Evolutionary conservation across 192 early-diverging fungal species (phyloP).

Genomic region (Geranomyces variabilis): DNA sequence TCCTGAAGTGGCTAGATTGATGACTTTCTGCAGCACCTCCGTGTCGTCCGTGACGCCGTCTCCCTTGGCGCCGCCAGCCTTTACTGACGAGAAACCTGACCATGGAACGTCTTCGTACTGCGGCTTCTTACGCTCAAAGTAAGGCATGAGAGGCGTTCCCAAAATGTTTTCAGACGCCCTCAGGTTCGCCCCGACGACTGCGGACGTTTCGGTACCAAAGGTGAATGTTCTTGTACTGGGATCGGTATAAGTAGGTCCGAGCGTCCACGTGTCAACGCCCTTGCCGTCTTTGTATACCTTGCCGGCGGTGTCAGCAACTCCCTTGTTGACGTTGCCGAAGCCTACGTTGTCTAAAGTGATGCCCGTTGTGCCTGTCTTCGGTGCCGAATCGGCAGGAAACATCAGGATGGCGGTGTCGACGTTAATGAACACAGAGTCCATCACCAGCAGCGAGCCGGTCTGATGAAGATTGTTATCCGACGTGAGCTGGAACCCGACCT

Average conservation of each 20-base stretch:
- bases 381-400: neutral
- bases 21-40: conserved; percentile 39
- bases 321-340: conserved; percentile 32
- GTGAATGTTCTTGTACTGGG: no score
- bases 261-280: no score
- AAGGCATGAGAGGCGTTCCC: no score
- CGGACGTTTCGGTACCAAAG: no score
- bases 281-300: no score
- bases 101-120: conserved; percentile 39
- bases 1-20: conserved; percentile 1
- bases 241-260: no score
- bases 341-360: conserved; percentile 50
- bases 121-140: conserved; percentile 40
- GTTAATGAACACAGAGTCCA: conserved; percentile 42
- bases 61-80: conserved; percentile 45
- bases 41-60: conserved; percentile 53
- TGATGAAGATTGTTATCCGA: conserved; percentile 3
- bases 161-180: no score
- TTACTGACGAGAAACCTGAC: conserved; percentile 33
- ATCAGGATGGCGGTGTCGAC: neutral
- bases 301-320: conserved; percentile 25
- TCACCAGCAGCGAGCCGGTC: conserved; percentile 41
- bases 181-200: no score
- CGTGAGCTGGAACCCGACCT: conserved; percentile 46
- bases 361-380: conserved; percentile 28